Evolutionary conservation across 2,329 filamentous ascomycete genomes (phyloP).

Genomic region (Pyricularia pennisetigena): DNA sequence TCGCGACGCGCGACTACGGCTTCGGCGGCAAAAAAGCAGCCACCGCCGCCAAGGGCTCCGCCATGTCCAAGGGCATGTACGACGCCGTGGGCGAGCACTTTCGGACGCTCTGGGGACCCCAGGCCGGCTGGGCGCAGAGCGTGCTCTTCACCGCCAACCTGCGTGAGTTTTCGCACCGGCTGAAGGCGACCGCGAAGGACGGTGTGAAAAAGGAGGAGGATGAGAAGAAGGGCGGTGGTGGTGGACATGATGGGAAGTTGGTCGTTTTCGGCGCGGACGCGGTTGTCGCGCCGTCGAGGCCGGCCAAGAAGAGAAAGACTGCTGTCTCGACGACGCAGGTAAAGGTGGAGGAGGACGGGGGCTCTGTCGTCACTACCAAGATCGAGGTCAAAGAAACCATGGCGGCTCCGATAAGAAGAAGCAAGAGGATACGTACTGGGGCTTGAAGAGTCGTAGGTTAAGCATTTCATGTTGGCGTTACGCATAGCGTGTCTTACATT

Average conservation of each 20-base stretch:
- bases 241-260: not conserved
- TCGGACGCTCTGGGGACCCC: conserved; percentile 76
- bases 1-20: conserved; percentile 90
- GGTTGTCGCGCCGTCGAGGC: not conserved
- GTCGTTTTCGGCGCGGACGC: not conserved
- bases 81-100: conserved; percentile 88
- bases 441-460: not conserved
- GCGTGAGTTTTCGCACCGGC: conserved; percentile 67
- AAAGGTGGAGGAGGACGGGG: not conserved
- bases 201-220: not conserved
- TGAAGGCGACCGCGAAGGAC: conserved; percentile 11
- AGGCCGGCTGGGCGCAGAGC: conserved; percentile 96
- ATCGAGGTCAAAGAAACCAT: not conserved
- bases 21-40: conserved; percentile 46
- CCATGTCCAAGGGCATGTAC: conserved; percentile 80
- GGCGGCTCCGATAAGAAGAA: not conserved
- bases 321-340: not conserved
- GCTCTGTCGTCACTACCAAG: not conserved
- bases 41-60: conserved; percentile 62
- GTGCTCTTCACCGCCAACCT: conserved; percentile 93
- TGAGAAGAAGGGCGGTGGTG: not conserved
- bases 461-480: not conserved
- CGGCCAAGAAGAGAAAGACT: not conserved
- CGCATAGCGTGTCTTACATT: not conserved
- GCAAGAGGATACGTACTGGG: not conserved